A percentile compares a stretch with the other conserved stretches of the same genome.
phyloP scores from a whole-genome alignment of 345 rosid species.

The Zanthoxylum bungeanum region DNA sequence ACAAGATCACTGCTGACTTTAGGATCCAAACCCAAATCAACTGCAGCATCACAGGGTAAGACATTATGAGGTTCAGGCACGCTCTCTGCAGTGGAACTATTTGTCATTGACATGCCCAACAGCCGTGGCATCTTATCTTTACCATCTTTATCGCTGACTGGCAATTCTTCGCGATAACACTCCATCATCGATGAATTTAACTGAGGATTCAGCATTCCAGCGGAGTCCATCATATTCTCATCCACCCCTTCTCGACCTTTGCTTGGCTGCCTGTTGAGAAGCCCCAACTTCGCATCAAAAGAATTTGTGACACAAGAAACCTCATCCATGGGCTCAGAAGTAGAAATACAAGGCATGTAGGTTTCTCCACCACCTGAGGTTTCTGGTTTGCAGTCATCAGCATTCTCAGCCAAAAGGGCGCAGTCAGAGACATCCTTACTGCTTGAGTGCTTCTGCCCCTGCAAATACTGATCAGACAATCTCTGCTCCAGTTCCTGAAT shows the following conservation, averaged over 20 bases:
- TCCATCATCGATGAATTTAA: conserved; percentile 89
- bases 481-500: conserved; percentile 91
- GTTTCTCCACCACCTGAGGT: conserved; percentile 39
- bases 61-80: conserved; percentile 46
- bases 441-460: conserved; percentile 53
- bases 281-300: conserved; percentile 46
- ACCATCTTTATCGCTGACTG: conserved; percentile 46
- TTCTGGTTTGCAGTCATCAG: conserved; percentile 44
- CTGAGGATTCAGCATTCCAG: conserved; percentile 58
- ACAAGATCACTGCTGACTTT: conserved; percentile 39
- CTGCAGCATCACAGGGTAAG: conserved; percentile 39
- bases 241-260: conserved; percentile 87
- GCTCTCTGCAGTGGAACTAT: conserved; percentile 92
- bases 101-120: conserved; percentile 63
- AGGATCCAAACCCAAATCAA: conserved; percentile 36
- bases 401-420: conserved; percentile 31
- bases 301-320: conserved; percentile 84
- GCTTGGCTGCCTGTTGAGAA: conserved; percentile 55
- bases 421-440: conserved; percentile 46
- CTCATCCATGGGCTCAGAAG: conserved; percentile 92
- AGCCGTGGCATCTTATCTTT: conserved; percentile 59
- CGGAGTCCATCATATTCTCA: conserved; percentile 95
- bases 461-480: conserved; percentile 62
- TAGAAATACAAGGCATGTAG: conserved; percentile 42
- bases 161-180: conserved; percentile 60